A percentile compares a stretch with the other conserved stretches of the same genome.
Conservation (phyloP, 176 grass and related monocot species). For the Themeda triandra region DNA sequence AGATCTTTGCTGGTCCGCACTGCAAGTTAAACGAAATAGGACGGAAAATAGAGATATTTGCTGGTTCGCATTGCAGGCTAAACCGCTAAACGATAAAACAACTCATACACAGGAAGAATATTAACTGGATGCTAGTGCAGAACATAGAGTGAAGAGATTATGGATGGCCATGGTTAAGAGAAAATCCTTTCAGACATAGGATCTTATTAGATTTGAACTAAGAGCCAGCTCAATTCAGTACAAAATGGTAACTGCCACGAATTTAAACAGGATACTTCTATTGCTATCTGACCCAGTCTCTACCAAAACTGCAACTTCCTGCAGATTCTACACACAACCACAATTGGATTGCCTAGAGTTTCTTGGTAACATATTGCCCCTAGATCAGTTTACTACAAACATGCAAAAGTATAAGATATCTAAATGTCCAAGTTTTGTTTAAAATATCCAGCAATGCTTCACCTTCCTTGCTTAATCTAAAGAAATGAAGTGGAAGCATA, state of each 20-base stretch:
- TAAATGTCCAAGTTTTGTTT: neutral
- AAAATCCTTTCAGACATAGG: neutral
- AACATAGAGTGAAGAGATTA: neutral
- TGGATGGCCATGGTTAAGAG: neutral
- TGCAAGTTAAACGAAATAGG: neutral
- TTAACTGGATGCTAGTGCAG: neutral
- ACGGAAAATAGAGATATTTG: no score
- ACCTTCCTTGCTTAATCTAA: neutral
- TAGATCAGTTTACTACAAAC: neutral
- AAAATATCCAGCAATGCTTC: neutral
- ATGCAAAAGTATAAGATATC: neutral
- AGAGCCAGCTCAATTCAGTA: neutral
- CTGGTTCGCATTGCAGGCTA: no score
- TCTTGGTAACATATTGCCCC: neutral
- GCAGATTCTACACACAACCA: neutral
- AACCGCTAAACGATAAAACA: neutral
- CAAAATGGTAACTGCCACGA: neutral
- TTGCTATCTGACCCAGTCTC: neutral
- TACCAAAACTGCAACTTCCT: neutral
- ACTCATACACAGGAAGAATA: constrained; percentile 4
- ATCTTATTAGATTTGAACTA: neutral
- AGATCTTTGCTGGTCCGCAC: neutral
- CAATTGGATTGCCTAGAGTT: neutral
- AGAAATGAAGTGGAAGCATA: neutral
- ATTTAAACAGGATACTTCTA: neutral